phyloP scores from a whole-genome alignment of 179 eudicot genomes.

The Sideroxylon spinosum region DNA sequence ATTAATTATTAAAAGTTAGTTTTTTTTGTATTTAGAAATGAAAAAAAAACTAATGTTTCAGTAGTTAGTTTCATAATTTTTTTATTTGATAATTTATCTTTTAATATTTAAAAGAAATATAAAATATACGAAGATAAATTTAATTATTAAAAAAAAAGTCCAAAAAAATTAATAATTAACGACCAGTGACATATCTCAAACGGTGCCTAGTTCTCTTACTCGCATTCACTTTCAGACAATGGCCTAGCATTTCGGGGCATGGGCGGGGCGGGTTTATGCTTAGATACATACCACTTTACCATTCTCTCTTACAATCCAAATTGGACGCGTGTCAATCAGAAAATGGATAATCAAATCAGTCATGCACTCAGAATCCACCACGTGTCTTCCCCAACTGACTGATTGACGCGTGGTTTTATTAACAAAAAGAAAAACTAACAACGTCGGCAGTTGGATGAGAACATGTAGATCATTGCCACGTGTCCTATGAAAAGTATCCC shows the following conservation, averaged over 20 bases:
- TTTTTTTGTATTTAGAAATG: no score
- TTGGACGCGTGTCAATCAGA: not conserved
- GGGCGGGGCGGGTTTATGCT: not conserved
- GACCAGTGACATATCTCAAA: no score
- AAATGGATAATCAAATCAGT: not conserved
- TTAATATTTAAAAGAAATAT: no score
- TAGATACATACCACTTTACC: conserved; percentile 4
- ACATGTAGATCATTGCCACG: no score
- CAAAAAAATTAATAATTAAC: no score
- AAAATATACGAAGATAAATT: no score
- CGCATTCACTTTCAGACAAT: conserved; percentile 19
- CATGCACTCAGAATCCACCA: not conserved
- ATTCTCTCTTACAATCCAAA: not conserved
- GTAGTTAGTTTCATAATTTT: no score
- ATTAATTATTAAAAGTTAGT: no score
- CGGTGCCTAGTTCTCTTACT: conserved; percentile 29
- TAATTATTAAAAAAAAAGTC: no score
- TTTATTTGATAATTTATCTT: no score
- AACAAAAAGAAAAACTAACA: not conserved
- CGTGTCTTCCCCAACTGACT: not conserved
- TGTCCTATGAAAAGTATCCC: no score
- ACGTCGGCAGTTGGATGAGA: not conserved
- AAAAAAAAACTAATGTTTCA: no score
- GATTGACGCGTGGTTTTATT: not conserved
- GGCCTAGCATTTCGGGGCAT: not conserved